phyloP scores from a whole-genome alignment of 331 rosid species.

The Erythrophleum ivorense region DNA sequence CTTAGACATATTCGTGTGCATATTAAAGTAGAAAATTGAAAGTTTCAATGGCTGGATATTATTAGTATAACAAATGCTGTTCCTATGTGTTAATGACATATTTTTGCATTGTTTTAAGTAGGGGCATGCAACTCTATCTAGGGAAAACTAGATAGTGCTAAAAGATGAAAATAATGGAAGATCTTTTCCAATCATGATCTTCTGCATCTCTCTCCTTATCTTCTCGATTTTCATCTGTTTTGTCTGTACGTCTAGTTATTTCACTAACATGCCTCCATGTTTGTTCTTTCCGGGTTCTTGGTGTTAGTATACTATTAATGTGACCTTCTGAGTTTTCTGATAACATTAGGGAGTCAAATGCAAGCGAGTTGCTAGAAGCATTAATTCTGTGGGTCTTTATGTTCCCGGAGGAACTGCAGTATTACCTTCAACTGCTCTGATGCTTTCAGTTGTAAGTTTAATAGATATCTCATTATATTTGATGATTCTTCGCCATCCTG shows the following conservation, averaged over 20 bases:
- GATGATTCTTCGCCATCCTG: constrained; percentile 9
- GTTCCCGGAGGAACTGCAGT: constrained; percentile 99
- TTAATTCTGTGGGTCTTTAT: constrained; percentile 91
- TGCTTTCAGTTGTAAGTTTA: constrained; percentile 90
- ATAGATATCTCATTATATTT: constrained; percentile 12
- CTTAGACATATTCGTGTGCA: background rate
- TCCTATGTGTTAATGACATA: background rate
- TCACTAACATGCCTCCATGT: background rate
- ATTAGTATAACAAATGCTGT: background rate
- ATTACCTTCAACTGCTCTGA: constrained; percentile 92
- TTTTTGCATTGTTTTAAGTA: background rate
- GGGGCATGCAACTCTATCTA: background rate
- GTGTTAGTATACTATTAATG: constrained; percentile 25
- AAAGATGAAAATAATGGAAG: background rate
- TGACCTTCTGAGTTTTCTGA: constrained; percentile 41
- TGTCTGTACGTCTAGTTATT: background rate
- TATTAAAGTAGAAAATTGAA: constrained; percentile 11
- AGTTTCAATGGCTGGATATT: background rate
- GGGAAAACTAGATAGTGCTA: background rate
- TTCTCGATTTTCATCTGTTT: background rate
- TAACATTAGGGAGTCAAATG: constrained; percentile 85
- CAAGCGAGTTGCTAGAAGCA: constrained; percentile 92
- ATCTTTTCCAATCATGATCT: background rate
- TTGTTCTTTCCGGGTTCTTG: background rate
- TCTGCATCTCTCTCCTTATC: background rate